phyloP scores from a whole-genome alignment of 2,329 filamentous ascomycete species.

The Phaeoacremonium minimum region DNA sequence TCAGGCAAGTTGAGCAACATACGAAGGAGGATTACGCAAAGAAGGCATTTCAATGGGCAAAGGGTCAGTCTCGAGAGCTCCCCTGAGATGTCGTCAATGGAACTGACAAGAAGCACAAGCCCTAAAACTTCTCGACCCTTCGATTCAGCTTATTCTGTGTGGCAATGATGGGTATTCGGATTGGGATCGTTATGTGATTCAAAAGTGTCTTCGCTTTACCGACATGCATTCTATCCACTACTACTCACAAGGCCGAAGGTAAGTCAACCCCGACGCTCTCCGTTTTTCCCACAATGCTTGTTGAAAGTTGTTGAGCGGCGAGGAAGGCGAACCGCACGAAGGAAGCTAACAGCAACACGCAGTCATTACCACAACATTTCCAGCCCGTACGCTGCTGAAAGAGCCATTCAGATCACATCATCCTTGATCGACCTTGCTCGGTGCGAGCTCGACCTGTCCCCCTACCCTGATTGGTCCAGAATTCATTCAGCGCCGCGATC shows the following conservation, averaged over 20 bases:
- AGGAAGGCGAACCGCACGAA: too few relatives aligned
- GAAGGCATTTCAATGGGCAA: constrained; percentile 66
- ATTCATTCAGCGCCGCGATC: constrained; percentile 32
- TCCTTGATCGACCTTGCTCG: constrained; percentile 68
- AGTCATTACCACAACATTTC: constrained; percentile 45
- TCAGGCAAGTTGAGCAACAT: constrained; percentile 58
- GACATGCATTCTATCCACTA: constrained; percentile 80
- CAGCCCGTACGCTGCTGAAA: constrained; percentile 65
- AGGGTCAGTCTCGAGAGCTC: constrained; percentile 40
- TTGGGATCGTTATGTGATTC: constrained; percentile 73
- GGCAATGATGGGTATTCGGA: constrained; percentile 63
- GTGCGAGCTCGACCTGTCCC: constrained; percentile 60
- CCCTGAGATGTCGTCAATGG: too few relatives aligned
- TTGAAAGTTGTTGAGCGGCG: too few relatives aligned
- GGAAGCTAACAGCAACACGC: too few relatives aligned
- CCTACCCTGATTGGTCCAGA: constrained; percentile 35
- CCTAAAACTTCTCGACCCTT: constrained; percentile 65
- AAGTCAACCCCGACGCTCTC: constrained; percentile 42
- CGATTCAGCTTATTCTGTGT: constrained; percentile 64
- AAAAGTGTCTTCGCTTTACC: constrained; percentile 61
- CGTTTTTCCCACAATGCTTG: too few relatives aligned
- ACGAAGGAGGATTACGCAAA: constrained; percentile 66
- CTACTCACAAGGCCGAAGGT: constrained; percentile 53
- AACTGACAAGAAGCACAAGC: too few relatives aligned
- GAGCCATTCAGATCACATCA: constrained; percentile 66